phyloP scores from a whole-genome alignment of 2,329 filamentous ascomycete genomes.

The Aotearoamyces nothofagi region DNA sequence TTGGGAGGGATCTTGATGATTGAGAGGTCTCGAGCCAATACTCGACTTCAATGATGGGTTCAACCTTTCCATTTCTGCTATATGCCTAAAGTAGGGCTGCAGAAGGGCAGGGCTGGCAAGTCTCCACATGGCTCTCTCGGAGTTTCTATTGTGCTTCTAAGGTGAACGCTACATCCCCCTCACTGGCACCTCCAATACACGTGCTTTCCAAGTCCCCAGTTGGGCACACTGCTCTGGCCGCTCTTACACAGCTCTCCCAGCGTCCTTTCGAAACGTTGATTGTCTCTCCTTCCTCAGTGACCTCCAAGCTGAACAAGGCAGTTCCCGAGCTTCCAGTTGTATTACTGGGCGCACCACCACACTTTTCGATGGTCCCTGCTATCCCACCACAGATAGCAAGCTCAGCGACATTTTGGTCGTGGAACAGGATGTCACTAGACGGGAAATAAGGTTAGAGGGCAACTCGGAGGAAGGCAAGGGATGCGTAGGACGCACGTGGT shows the following conservation, averaged over 20 bases:
- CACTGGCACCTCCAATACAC: slow-evolving; percentile 13
- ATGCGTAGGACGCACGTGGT: too few species aligned
- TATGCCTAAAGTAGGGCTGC: too few species aligned
- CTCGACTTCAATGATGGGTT: too few species aligned
- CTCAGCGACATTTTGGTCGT: slow-evolving; percentile 32
- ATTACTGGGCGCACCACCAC: slow-evolving; percentile 26
- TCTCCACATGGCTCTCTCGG: too few species aligned
- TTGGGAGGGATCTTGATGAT: slow-evolving; percentile 46
- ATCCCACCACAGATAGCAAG: slow-evolving; percentile 34
- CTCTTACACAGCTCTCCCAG: slow-evolving; percentile 38
- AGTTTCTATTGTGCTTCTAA: too few species aligned
- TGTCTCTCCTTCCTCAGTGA: slow-evolving; percentile 25
- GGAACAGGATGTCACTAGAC: too few species aligned
- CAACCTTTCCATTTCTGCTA: too few species aligned
- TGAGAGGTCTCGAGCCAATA: too few species aligned
- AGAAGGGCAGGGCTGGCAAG: too few species aligned
- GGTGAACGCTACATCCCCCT: slow-evolving; percentile 11
- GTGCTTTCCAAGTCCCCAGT: slow-evolving; percentile 10
- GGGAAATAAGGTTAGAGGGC: too few species aligned
- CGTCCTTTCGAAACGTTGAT: slow-evolving; percentile 36
- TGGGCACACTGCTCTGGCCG: slow-evolving; percentile 21
- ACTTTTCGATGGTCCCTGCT: slow-evolving; percentile 28
- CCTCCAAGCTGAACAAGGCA: slow-evolving; percentile 31
- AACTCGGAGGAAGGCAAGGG: too few species aligned
- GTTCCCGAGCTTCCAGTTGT: slow-evolving; percentile 31